phyloP scores from a whole-genome alignment of 2,329 filamentous ascomycete genomes.

The Cytospora piceicola region DNA sequence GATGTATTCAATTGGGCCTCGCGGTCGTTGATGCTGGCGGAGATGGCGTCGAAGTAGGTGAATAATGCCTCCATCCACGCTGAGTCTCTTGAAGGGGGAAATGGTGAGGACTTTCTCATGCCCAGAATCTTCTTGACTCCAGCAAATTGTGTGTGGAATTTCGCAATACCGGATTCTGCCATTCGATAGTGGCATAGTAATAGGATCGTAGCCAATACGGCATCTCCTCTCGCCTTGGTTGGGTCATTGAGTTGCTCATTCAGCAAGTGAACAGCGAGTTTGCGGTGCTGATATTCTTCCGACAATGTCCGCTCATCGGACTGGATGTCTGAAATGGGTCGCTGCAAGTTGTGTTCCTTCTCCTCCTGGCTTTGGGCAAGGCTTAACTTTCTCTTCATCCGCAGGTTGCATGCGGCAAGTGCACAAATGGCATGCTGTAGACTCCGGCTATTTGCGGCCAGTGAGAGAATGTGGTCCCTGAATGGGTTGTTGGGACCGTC shows the following conservation, averaged over 20 bases:
- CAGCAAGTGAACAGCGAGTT: conserved; percentile 76
- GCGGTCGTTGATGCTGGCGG: conserved; percentile 87
- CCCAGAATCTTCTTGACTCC: conserved; percentile 89
- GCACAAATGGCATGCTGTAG: conserved; percentile 93
- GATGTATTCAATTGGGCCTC: conserved; percentile 78
- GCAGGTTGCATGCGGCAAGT: conserved; percentile 83
- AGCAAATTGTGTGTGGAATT: conserved; percentile 91
- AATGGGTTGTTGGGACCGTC: conserved; percentile 87
- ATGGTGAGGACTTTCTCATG: conserved; percentile 64
- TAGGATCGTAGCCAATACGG: conserved; percentile 83
- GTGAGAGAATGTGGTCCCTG: conserved; percentile 76
- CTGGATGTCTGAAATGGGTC: conserved; percentile 46
- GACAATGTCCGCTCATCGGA: conserved; percentile 69
- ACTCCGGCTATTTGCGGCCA: conserved; percentile 77
- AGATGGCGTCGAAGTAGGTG: conserved; percentile 93
- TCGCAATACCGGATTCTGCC: conserved; percentile 89
- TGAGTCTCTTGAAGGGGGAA: conserved; percentile 66
- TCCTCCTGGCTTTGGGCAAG: conserved; percentile 53
- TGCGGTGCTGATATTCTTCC: conserved; percentile 82
- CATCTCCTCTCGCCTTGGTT: conserved; percentile 77
- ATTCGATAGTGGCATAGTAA: conserved; percentile 91
- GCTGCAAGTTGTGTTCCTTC: conserved; percentile 53
- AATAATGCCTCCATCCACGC: conserved; percentile 93
- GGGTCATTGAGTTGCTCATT: conserved; percentile 84
- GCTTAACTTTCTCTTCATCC: conserved; percentile 77